These are phyloP conservation scores for Fusarium verticillioides DNA, from an alignment of 2,329 filamentous ascomycete genomes.

Conservation along the genomic window DNA sequence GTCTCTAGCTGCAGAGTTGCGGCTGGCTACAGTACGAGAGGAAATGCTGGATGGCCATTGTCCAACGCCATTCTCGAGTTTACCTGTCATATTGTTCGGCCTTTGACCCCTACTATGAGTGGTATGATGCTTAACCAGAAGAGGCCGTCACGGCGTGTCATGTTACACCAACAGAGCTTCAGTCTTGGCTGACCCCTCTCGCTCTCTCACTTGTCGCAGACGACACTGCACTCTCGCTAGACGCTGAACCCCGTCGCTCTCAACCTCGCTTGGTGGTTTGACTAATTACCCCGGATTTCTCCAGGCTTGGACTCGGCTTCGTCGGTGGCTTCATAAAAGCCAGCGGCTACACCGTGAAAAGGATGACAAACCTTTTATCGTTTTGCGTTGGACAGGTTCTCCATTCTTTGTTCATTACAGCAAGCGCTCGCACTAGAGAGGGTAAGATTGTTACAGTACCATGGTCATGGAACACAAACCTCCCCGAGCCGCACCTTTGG, in stretches of 20 bases:
- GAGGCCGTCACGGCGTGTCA: slow-evolving; percentile 14
- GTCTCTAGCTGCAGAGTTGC: background rate
- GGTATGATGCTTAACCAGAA: slow-evolving; percentile 11
- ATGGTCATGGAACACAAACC: slow-evolving; percentile 16
- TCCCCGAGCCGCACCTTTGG: slow-evolving; percentile 20
- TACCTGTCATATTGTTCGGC: slow-evolving; percentile 26
- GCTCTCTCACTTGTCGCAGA: background rate
- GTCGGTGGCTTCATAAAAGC: slow-evolving; percentile 16
- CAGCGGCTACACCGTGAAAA: slow-evolving; percentile 22
- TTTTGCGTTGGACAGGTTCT: background rate
- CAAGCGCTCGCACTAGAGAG: slow-evolving; percentile 3
- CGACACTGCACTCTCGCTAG: background rate
- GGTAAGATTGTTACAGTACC: slow-evolving; percentile 24
- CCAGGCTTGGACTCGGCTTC: slow-evolving; percentile 19
- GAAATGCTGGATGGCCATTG: slow-evolving; percentile 7
- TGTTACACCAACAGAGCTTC: slow-evolving; percentile 17
- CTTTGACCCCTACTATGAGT: background rate
- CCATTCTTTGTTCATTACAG: background rate
- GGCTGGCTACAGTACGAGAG: background rate
- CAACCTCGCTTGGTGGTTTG: background rate
- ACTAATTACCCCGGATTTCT: slow-evolving; percentile 35
- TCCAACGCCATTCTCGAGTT: slow-evolving; percentile 10
- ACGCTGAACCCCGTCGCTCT: background rate
- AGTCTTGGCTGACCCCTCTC: slow-evolving; percentile 12
- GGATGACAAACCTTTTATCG: background rate